Conservation (phyloP, 768 basidiomycete genomes). For the Mycena vulgaris region DNA sequence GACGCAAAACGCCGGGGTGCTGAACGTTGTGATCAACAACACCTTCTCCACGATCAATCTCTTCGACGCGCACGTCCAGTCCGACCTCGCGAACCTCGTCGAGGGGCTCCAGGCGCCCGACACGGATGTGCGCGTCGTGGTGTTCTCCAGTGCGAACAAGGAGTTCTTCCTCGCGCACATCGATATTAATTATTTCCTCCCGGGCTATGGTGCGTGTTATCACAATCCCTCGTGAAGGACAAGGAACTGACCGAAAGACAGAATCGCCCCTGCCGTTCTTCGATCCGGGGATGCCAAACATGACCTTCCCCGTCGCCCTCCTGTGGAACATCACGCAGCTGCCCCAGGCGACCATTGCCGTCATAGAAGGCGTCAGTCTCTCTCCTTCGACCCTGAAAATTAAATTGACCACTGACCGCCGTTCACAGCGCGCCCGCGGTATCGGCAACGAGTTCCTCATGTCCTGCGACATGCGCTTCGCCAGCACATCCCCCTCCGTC, state of each 20-base stretch:
- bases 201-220: slow-evolving; percentile 3
- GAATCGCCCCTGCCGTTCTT: slow-evolving; percentile 8
- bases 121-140: neutral
- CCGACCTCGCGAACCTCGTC: neutral
- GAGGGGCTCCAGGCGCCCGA: neutral
- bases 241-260: neutral
- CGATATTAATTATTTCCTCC: slow-evolving; percentile 13
- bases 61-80: neutral
- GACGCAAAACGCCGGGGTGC: neutral
- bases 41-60: neutral
- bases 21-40: slow-evolving; percentile 2
- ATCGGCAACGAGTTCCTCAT: slow-evolving; percentile 30
- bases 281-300: slow-evolving; percentile 14
- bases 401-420: neutral
- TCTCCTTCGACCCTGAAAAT: neutral
- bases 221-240: no score
- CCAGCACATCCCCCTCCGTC: slow-evolving; percentile 19
- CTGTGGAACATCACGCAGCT: slow-evolving; percentile 32
- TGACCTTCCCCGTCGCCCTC: slow-evolving; percentile 25
- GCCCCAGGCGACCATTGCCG: slow-evolving; percentile 29
- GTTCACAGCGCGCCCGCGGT: slow-evolving; percentile 22
- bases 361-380: slow-evolving; percentile 21
- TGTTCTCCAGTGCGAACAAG: neutral
- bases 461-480: no score
- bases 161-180: slow-evolving; percentile 1